Evolutionary conservation across 768 basidiomycete species (phyloP).

Genomic region (Cyclocybe aegerita): DNA sequence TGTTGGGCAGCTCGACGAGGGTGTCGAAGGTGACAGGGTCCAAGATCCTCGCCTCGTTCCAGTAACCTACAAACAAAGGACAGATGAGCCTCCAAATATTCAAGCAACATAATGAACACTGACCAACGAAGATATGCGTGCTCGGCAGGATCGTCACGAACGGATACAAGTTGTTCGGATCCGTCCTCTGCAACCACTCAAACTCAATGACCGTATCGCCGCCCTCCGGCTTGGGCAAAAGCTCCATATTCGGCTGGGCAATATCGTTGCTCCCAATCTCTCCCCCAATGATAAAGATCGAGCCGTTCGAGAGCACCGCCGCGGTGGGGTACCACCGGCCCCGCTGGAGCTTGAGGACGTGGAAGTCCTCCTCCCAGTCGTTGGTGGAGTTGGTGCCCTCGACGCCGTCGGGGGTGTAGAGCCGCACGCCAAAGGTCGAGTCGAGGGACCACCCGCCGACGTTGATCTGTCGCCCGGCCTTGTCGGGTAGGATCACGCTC

Average conservation of each 20-base stretch:
- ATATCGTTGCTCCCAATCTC: conserved; percentile 69
- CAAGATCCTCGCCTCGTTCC: conserved; percentile 78
- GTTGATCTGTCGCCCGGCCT: conserved; percentile 62
- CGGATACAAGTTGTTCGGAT: conserved; percentile 81
- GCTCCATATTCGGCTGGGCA: conserved; percentile 68
- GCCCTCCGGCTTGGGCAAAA: conserved; percentile 65
- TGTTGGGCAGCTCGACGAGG: conserved; percentile 59
- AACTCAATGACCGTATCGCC: conserved; percentile 61
- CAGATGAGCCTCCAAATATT: neutral
- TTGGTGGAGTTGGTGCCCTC: conserved; percentile 71
- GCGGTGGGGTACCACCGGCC: conserved; percentile 76
- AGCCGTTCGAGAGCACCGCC: conserved; percentile 70
- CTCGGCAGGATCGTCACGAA: conserved; percentile 74
- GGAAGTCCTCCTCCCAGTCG: conserved; percentile 76
- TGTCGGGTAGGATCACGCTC: conserved; percentile 73
- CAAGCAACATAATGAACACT: conserved; percentile 14
- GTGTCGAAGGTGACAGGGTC: conserved; percentile 68
- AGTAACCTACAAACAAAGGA: conserved; percentile 53
- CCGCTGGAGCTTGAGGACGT: conserved; percentile 61
- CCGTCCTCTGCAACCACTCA: conserved; percentile 68
- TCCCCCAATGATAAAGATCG: conserved; percentile 72
- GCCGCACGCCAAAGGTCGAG: conserved; percentile 71
- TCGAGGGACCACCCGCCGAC: conserved; percentile 70
- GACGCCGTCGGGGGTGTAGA: conserved; percentile 70
- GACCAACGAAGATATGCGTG: conserved; percentile 68